A percentile compares a stretch with the other conserved stretches of the same genome.
phyloP scores from a whole-genome alignment of 768 basidiomycete species.

The Pleurotus tuber-regium region DNA sequence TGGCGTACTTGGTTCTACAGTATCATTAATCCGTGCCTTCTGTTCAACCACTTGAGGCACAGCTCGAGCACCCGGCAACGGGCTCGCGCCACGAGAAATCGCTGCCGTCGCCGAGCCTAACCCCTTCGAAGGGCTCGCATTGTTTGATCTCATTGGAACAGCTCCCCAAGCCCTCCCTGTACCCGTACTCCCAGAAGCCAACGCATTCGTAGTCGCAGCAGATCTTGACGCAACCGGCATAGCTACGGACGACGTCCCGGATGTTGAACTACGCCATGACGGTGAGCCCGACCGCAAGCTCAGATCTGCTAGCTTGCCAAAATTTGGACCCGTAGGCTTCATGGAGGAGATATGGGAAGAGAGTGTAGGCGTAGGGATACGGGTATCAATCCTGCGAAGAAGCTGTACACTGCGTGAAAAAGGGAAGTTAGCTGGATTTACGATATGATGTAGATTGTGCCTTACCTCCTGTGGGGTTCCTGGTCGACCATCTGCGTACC shows the following conservation, averaged over 20 bases:
- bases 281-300: conserved; percentile 25
- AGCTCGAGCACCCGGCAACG: not conserved
- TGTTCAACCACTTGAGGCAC: not conserved
- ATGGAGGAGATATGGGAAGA: conserved; percentile 41
- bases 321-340: conserved; percentile 29
- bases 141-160: conserved; percentile 13
- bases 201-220: conserved; percentile 11
- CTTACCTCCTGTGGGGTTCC: conserved; percentile 75
- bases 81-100: not conserved
- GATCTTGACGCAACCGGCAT: not conserved
- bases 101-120: conserved; percentile 10
- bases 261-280: conserved; percentile 23
- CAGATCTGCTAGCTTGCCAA: conserved; percentile 64
- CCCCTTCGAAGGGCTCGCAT: conserved; percentile 13
- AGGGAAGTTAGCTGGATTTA: not conserved
- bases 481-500: conserved; percentile 87
- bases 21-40: conserved; percentile 12
- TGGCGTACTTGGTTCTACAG: conserved; percentile 14
- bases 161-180: conserved; percentile 25
- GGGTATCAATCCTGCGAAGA: conserved; percentile 77
- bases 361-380: conserved; percentile 70
- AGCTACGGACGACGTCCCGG: conserved; percentile 3
- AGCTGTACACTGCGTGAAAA: conserved; percentile 65
- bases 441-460: conserved; percentile 1
- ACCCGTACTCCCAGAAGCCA: conserved; percentile 10